Evolutionary conservation across 306 rosid genomes (phyloP).

Genomic region (Adenanthera pavonina): DNA sequence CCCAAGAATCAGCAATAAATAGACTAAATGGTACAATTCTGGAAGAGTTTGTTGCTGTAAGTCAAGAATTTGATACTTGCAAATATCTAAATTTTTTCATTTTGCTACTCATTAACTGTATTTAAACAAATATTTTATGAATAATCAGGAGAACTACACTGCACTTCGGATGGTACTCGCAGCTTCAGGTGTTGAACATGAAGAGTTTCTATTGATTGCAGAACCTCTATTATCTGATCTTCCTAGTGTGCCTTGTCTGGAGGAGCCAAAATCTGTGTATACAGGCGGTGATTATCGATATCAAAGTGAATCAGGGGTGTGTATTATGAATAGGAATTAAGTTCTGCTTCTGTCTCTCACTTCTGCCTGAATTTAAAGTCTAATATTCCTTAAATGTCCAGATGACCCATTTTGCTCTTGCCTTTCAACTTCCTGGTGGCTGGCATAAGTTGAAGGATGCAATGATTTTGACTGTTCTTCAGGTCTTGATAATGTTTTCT

Average conservation of each 20-base stretch:
- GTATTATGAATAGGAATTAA: constrained; percentile 35
- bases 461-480: constrained; percentile 80
- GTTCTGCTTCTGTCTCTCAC: constrained; percentile 27
- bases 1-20: constrained; percentile 66
- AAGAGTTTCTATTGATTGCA: constrained; percentile 70
- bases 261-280: constrained; percentile 77
- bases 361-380: not conserved
- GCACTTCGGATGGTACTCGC: constrained; percentile 83
- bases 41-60: constrained; percentile 88
- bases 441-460: constrained; percentile 91
- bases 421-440: constrained; percentile 92
- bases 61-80: constrained; percentile 40
- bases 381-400: constrained; percentile 53
- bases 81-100: constrained; percentile 2
- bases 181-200: constrained; percentile 88
- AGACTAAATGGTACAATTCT: constrained; percentile 64
- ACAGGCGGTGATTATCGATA: constrained; percentile 88
- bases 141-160: constrained; percentile 80
- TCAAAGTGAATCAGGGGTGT: constrained; percentile 85
- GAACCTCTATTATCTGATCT: constrained; percentile 88
- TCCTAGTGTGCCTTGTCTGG: constrained; percentile 56
- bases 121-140: constrained; percentile 37
- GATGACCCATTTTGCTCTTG: constrained; percentile 91
- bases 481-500: constrained; percentile 58
- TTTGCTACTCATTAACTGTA: constrained; percentile 18